Percentiles rank a stretch among this genome's conserved stretches.
phyloP scores from a whole-genome alignment of 2,329 filamentous ascomycete genomes.

The Xylariaceae sp. region DNA sequence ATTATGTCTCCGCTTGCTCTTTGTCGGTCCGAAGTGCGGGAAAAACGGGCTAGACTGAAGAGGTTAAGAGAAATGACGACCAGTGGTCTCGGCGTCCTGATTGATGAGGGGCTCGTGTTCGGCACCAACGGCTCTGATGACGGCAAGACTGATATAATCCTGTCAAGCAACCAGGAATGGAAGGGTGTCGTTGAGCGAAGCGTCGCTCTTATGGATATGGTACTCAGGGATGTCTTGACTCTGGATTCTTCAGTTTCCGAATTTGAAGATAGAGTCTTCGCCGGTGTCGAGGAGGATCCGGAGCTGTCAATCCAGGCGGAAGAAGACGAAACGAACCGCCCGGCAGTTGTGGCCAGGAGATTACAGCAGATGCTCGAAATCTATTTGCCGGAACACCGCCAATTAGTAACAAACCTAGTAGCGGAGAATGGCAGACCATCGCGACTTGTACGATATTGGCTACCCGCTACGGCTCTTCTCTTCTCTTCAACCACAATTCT shows the following conservation, averaged over 20 bases:
- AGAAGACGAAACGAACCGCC: constrained; percentile 52
- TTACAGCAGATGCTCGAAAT: constrained; percentile 69
- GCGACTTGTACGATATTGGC: constrained; percentile 81
- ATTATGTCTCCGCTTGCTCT: constrained; percentile 79
- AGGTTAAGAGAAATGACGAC: constrained; percentile 79
- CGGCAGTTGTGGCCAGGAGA: constrained; percentile 64
- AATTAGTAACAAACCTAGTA: constrained; percentile 58
- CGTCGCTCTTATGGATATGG: constrained; percentile 82
- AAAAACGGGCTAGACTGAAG: constrained; percentile 72
- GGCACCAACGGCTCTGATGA: constrained; percentile 60
- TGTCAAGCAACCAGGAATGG: constrained; percentile 51
- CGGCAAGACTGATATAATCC: constrained; percentile 50
- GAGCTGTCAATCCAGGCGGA: constrained; percentile 58
- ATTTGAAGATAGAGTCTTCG: constrained; percentile 68
- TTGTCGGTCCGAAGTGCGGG: constrained; percentile 72
- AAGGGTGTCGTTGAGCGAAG: constrained; percentile 79
- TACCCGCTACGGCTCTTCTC: constrained; percentile 71
- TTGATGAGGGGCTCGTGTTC: constrained; percentile 81
- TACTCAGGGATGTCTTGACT: constrained; percentile 71
- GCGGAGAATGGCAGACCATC: constrained; percentile 75
- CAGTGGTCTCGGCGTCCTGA: constrained; percentile 81
- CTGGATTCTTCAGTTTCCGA: constrained; percentile 64
- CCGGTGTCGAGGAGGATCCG: constrained; percentile 62
- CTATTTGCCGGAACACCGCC: constrained; percentile 69
- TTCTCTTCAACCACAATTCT: constrained; percentile 88